Base-by-base conservation (phyloP, 2,329 filamentous ascomycete species). In the Xylaria sp. region DNA sequence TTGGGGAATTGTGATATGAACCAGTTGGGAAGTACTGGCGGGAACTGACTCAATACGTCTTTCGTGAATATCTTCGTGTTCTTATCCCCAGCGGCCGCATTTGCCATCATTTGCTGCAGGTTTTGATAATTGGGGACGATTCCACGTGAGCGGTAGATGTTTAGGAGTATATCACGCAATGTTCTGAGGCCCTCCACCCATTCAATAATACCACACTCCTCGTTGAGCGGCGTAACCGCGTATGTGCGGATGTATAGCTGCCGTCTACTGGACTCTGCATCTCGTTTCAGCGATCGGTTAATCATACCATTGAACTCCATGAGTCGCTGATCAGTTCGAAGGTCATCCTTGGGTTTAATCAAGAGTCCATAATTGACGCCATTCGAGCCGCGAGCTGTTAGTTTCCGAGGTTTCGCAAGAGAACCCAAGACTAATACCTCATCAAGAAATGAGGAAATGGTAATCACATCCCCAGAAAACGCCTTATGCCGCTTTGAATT, bases 291-390 rank as follows among this genome's bases (percentile, higher is more conserved):
- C 2, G 95, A 94, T 68, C 96, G 89, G 79, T 99, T 99, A 84
- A 99, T 98, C 89, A 98, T 96, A 55, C 92, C 90, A 79, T 98
- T 99, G 85, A 99, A 99, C 78, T 99, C 97, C 94, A 99, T 99
- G 23, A 99, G 89, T 61, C 96, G 93, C 80, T 98, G 95, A 76
- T 99, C 97, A 74, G 97, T 99, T 60, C 96, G 92, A 28, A 99
- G 87, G 79, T 99, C 97, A 79, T 99, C 96, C 80, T 98, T 98
- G 9, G 96, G 97, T 78, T 99, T 99, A 84, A 97, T 97, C 65
- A 99, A 87, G 8, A 99, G 88, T 72, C 93, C 93, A 79, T 99
- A 99, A 20, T 87, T 87, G 68, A 91, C 92, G 8, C 97, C 96
- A 80, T 99, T 94, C 0, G 93, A 95, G 0, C 95, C 96, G 64